Conservation (phyloP, 2,329 filamentous ascomycete genomes). For the Torrubiella hemipterigena region DNA sequence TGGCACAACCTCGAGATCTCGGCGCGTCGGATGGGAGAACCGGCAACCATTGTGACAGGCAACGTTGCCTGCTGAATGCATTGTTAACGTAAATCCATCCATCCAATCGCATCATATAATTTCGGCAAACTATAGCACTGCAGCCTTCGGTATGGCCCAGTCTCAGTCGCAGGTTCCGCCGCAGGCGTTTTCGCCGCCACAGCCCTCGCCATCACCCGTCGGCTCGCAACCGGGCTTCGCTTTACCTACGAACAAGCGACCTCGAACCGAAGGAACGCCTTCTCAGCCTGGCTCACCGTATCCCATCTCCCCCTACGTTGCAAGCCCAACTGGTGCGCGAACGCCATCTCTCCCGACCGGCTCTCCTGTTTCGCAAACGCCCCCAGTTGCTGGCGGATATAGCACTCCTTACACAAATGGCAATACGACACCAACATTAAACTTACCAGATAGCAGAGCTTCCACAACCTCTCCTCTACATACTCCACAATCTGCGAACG, state of each 20-base stretch:
- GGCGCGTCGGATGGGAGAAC: conserved; percentile 34
- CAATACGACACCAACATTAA: conserved; percentile 21
- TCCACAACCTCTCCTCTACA: conserved; percentile 19
- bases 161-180: conserved; percentile 40
- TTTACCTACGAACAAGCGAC: conserved; percentile 60
- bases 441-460: conserved; percentile 20
- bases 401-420: conserved; percentile 26
- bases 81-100: conserved; percentile 9
- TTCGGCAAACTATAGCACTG: no score
- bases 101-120: no score
- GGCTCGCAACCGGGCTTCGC: conserved; percentile 38
- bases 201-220: conserved; percentile 48
- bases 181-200: conserved; percentile 50
- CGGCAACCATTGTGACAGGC: conserved; percentile 33
- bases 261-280: conserved; percentile 45
- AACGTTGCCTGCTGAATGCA: conserved; percentile 32
- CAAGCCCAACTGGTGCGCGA: conserved; percentile 30
- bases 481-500: conserved; percentile 15
- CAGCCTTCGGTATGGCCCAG: conserved; percentile 39
- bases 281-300: conserved; percentile 56
- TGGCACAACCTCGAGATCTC: conserved; percentile 1
- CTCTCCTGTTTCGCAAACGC: conserved; percentile 23
- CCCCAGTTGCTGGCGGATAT: conserved; percentile 19
- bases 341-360: conserved; percentile 25
- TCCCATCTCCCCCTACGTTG: conserved; percentile 35